These are phyloP conservation scores for Fusarium sp. DNA, from an alignment of 2,329 filamentous ascomycete species.

Conservation along the genomic window DNA sequence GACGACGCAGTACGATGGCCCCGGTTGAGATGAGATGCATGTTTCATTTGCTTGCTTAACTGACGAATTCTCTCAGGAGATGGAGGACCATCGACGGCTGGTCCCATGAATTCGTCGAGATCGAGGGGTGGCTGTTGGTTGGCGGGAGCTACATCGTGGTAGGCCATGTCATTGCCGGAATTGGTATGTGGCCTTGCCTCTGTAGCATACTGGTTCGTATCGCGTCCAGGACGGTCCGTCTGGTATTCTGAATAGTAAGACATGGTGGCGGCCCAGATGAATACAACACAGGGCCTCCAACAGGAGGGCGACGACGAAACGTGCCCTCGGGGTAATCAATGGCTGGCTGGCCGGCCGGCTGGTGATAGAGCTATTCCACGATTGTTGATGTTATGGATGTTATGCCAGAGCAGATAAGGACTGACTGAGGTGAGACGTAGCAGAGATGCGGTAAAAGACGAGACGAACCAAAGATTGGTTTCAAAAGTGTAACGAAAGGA, in stretches of 20 bases:
- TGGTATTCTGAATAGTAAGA: conserved; percentile 44
- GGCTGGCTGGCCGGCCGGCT: conserved; percentile 16
- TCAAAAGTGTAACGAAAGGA: conserved; percentile 34
- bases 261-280: conserved; percentile 45
- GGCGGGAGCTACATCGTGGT: conserved; percentile 28
- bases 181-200: conserved; percentile 14
- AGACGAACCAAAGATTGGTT: conserved; percentile 20
- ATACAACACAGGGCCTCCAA: conserved; percentile 32
- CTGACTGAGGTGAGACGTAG: conserved; percentile 18
- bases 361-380: conserved; percentile 36
- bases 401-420: conserved; percentile 12
- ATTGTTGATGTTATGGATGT: conserved; percentile 18
- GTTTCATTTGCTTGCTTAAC: conserved; percentile 68
- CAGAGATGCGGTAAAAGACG: conserved; percentile 18
- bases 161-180: conserved; percentile 15
- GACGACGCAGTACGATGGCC: conserved; percentile 60
- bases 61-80: conserved; percentile 69
- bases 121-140: conserved; percentile 37
- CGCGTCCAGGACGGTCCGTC: conserved; percentile 37
- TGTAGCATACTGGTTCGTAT: conserved; percentile 31
- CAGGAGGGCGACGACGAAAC: conserved; percentile 46
- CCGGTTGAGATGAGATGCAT: conserved; percentile 57
- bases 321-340: conserved; percentile 46
- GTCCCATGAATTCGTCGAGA: conserved; percentile 62
- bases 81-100: conserved; percentile 69